A percentile compares a stretch with the other conserved stretches of the same genome.
Conservation (phyloP, 208 protist species). For the Entamoeba invadens region DNA sequence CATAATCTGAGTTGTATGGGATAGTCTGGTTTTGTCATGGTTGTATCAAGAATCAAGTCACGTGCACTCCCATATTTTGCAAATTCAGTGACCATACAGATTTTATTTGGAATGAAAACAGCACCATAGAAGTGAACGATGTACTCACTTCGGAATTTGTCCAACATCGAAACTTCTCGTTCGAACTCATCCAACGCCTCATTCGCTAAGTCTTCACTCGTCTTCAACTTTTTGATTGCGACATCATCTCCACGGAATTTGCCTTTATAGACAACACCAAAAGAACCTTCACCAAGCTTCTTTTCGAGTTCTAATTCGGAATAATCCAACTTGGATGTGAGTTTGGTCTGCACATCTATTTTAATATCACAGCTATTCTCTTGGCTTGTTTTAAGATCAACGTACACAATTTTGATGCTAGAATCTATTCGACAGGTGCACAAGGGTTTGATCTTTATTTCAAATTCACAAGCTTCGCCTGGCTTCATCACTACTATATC, state of each 20-base stretch:
- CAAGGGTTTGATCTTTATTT: neutral
- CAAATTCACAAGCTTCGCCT: neutral
- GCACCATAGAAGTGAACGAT: neutral
- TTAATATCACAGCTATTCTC: neutral
- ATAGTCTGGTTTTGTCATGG: neutral
- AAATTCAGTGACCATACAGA: neutral
- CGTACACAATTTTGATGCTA: neutral
- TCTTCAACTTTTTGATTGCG: neutral
- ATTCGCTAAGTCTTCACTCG: neutral
- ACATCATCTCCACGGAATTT: neutral
- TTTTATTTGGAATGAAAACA: neutral
- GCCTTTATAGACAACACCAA: neutral
- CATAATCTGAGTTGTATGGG: neutral
- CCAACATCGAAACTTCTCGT: neutral
- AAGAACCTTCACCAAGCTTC: neutral
- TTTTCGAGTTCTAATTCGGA: neutral
- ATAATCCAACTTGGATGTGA: neutral
- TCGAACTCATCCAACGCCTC: neutral
- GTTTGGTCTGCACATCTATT: neutral
- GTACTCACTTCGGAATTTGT: neutral
- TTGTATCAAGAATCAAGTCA: neutral
- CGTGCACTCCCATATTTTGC: neutral
- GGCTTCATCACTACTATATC: neutral
- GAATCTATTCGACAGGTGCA: neutral
- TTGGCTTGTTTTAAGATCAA: neutral